Base-by-base conservation (phyloP, 1,284 basidiomycete species). In the Bjerkandera adusta region DNA sequence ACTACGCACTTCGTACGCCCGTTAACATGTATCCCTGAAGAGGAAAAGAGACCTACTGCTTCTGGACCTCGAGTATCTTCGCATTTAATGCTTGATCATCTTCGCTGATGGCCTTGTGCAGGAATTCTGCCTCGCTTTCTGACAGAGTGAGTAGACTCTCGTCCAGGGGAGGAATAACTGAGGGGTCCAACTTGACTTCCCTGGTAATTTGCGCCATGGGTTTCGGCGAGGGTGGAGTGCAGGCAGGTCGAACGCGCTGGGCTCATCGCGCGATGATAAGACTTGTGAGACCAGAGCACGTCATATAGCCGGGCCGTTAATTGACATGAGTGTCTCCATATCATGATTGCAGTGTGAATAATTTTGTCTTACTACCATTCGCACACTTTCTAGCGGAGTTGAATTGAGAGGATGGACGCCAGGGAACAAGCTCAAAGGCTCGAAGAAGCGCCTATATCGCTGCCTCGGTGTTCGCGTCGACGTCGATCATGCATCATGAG, bases 41-140 rank as follows among this genome's bases (percentile, higher is more conserved):
- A 33, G 5, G 29, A 36, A 6, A 6, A 29, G 5, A 7, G 11
- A 56, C 59, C n/a, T 47, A 66, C 64, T 51, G 38, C 47, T 59
- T 55, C 52, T 66, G 63, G 4, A 65, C 56, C 18, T 61, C 56
- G 5, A 59, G n/a, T 12, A 66, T 50, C 25, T 55, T 54, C 25
- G 35, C 32, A 13, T 47, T 49, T 11, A 66, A 25, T 39, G 54
- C 52, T 0, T 52, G 47, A 3, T 64, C 59, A 38, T 67, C 57
- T 5, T 36, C 22, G 5, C 57, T 51, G 43, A 65, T 59, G 4
- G 50, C 39, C 4, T 36, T 22, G 24, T 53, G 59, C 8, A 67
- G 51, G 53, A 67, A 67, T 2, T 40, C 50, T 15, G n/a, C 36
- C 42, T 65, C 62, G 2, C 15, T 24, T 1, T 60, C 53, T 4